Evolutionary conservation across 2,329 filamentous ascomycete genomes (phyloP), one percentile per base, ranked within the genome.

Genomic region (Aschersonia sp.): DNA sequence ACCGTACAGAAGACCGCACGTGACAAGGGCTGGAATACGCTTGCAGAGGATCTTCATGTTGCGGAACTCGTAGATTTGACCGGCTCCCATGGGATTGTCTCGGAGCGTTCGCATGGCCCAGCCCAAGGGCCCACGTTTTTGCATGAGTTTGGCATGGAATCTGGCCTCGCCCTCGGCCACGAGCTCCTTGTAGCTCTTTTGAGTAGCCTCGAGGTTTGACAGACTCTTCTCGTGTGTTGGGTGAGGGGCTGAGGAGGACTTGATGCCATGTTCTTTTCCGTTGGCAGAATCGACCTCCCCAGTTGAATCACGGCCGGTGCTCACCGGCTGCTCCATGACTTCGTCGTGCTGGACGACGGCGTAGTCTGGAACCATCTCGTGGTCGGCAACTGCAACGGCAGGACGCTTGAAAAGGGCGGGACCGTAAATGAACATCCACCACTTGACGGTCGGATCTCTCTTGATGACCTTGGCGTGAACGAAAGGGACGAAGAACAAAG

Each of bases 61-160:
- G 66, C 79, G 69, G 22, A 73, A 56, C 66, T 90, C 85, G 67
- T 90, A 87, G 52, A 89, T 75, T 57, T 81, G 72, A 48, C 85
- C 85, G 22, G 79, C 63, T 14, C 82, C 81, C 66, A 87, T 76
- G 44, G 78, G 83, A 69, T 88, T 85, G 58, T 83, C 71, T 58
- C 78, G 83, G 14, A 89, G 78, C 46, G 72, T 77, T 55, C 85
- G 83, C 81, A 90, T 86, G 40, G 83, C 86, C 85, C 85, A 89
- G 56, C 80, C 85, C 12, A 90, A 71, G 46, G 82, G 83, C 31
- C 85, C 83, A 2, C 68, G 67, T 50, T 71, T 73, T 62, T 76
- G 68, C 48, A 76, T 66, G 46, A 89, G 77, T 55, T 76, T 77
- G 22, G 76, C 76, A 59, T 83, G 76, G 56, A 82, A 72, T 43